Percentiles rank a stretch among this genome's conserved stretches.
Conservation (phyloP, 2,329 filamentous ascomycete species). For the Sclerotinia subarctica region DNA sequence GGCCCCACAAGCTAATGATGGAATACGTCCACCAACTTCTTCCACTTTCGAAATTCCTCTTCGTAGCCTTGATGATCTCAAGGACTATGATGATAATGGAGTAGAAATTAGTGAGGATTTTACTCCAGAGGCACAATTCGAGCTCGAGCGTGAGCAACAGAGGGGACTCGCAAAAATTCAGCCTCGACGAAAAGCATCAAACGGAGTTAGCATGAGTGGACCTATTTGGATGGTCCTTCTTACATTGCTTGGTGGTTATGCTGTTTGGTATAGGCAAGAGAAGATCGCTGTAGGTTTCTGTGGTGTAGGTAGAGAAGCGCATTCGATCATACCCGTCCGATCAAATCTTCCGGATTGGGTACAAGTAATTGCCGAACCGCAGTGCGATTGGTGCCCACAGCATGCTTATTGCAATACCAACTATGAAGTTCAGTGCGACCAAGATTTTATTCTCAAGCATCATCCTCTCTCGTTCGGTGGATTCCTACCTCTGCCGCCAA, state of each 20-base stretch:
- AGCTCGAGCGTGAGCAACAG: constrained; percentile 66
- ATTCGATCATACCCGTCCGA: constrained; percentile 45
- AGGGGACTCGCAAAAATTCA: constrained; percentile 49
- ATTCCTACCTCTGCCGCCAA: constrained; percentile 78
- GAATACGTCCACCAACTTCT: constrained; percentile 52
- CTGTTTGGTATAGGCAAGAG: constrained; percentile 84
- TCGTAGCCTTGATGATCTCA: constrained; percentile 41
- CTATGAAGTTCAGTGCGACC: constrained; percentile 75
- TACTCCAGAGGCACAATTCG: constrained; percentile 83
- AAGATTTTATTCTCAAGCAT: constrained; percentile 78
- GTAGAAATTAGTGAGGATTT: constrained; percentile 85
- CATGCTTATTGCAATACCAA: constrained; percentile 86
- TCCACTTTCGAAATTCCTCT: constrained; percentile 58
- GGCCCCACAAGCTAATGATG: constrained; percentile 47
- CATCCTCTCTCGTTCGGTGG: constrained; percentile 83
- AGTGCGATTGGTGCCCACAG: constrained; percentile 84
- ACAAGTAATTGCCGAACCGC: constrained; percentile 65
- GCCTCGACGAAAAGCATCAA: constrained; percentile 45
- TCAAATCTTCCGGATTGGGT: constrained; percentile 69
- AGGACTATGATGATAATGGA: constrained; percentile 44
- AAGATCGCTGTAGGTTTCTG: constrained; percentile 97
- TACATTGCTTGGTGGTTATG: constrained; percentile 69
- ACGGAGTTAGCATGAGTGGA: constrained; percentile 53
- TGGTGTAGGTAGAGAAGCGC: constrained; percentile 68
- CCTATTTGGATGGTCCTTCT: constrained; percentile 70